Base-by-base conservation (phyloP, 441 rosid species). In the Jatropha podagrica region DNA sequence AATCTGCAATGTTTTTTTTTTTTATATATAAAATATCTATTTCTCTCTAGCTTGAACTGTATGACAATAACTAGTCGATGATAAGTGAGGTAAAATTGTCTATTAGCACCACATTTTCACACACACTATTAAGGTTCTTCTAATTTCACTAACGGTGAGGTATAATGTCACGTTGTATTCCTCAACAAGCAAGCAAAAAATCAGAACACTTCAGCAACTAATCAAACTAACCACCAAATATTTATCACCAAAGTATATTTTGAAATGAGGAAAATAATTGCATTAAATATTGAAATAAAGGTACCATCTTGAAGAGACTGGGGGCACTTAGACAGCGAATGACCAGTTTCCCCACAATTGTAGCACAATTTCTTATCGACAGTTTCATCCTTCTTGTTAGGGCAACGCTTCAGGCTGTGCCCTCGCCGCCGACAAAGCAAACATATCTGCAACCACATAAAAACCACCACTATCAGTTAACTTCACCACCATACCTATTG, bases 401-500 rank as follows among this genome's bases (percentile, higher is more conserved):
- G 94, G 66, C 99, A 95, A 79, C 85, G 87, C 84, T 88, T 92
- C 26, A 95, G 90, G 85, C 94, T 92, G 78, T 95, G 99, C 70
- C 99, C 97, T 3, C 97, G 85, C 10, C 80, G 92, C 60, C 97
- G 78, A 66, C 99, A 93, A n/a, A 85, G 88, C 88, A 95, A 88
- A 68, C 98, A 95, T 83, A 92, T 86, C 98, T 95, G 82, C 85
- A 76, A 75, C 23, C 68, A 71, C 55, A 40, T 17, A 79, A 68
- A 23, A 55, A 49, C 64, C 64, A 23, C 38, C 64, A 61, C 40
- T 11, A 54, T 54, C 58, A 67, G 48, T 63, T 1, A 7, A 59
- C 23, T 52, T 32, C 72, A 73, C 5, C 5, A 10, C 62, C 48
- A 69, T 32, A 59, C 69, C 4, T 51, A 44, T 18, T 46, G 26